Conservation (phyloP, 345 rosid genomes). For the Lepidium aucheri region DNA sequence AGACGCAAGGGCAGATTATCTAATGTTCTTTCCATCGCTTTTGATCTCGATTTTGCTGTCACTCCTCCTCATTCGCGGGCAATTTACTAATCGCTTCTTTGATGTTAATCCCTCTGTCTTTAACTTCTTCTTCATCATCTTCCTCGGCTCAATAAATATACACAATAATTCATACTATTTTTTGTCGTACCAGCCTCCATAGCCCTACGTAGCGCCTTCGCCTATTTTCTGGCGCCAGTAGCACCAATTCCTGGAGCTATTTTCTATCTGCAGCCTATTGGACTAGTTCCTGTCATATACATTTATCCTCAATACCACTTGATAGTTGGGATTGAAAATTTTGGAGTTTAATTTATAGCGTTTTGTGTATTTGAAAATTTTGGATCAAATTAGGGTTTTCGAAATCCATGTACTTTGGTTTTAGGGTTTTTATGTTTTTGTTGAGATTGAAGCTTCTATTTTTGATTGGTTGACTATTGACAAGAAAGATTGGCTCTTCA, state of each 20-base stretch:
- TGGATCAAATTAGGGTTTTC: slow-evolving; percentile 13
- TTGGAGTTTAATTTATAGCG: not conserved
- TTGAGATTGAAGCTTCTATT: not conserved
- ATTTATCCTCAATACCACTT: slow-evolving; percentile 81
- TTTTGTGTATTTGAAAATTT: not conserved
- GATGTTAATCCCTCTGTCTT: no score
- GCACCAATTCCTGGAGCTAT: slow-evolving; percentile 37
- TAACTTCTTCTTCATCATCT: slow-evolving; percentile 27
- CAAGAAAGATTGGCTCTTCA: not conserved
- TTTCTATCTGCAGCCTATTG: slow-evolving; percentile 39
- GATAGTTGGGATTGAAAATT: slow-evolving; percentile 15
- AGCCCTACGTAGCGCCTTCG: slow-evolving; percentile 26
- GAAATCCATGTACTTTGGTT: not conserved
- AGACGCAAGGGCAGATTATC: no score
- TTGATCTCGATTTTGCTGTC: no score
- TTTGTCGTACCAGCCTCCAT: slow-evolving; percentile 36
- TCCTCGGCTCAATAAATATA: slow-evolving; percentile 38
- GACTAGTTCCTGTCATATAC: slow-evolving; percentile 49
- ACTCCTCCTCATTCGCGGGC: no score
- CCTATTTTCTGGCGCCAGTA: slow-evolving; percentile 29
- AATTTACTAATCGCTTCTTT: no score
- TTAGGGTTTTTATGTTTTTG: not conserved
- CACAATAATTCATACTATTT: slow-evolving; percentile 37
- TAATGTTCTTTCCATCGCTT: no score
- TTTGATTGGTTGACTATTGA: not conserved